Conservation (phyloP, 345 rosid genomes). For the Sisymbrium irio region DNA sequence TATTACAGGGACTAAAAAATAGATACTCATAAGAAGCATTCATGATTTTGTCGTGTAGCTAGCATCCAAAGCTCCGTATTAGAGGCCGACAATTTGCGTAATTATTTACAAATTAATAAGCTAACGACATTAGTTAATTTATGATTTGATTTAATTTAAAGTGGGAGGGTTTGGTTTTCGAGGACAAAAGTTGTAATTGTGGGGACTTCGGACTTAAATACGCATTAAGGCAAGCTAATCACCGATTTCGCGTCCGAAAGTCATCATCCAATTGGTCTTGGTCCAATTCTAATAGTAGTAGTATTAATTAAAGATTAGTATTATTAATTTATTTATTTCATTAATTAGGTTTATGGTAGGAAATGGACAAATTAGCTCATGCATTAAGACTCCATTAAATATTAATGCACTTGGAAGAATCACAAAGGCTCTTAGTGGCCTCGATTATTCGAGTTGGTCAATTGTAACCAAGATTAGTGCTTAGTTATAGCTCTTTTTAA, state of each 20-base stretch:
- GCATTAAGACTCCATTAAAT: constrained; percentile 36
- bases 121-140: background rate
- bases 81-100: constrained; percentile 33
- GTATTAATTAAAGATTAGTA: constrained; percentile 15
- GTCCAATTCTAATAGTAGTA: constrained; percentile 15
- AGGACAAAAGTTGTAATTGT: constrained; percentile 33
- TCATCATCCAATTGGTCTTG: constrained; percentile 32
- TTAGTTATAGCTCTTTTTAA: constrained; percentile 13
- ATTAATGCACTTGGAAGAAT: constrained; percentile 35
- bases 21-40: constrained; percentile 8
- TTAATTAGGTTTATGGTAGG: constrained; percentile 37
- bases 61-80: constrained; percentile 32
- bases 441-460: constrained; percentile 35
- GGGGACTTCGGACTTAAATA: constrained; percentile 35
- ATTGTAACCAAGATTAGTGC: constrained; percentile 33
- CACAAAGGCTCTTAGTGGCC: constrained; percentile 29
- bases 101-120: constrained; percentile 5
- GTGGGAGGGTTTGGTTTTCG: constrained; percentile 33
- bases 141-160: constrained; percentile 3
- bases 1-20: background rate
- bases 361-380: constrained; percentile 42
- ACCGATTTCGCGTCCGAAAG: constrained; percentile 36
- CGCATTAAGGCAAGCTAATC: constrained; percentile 31
- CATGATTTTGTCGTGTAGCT: constrained; percentile 29
- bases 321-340: background rate